phyloP scores from a whole-genome alignment of 2,329 filamentous ascomycete species.

The Penicillium sp. region DNA sequence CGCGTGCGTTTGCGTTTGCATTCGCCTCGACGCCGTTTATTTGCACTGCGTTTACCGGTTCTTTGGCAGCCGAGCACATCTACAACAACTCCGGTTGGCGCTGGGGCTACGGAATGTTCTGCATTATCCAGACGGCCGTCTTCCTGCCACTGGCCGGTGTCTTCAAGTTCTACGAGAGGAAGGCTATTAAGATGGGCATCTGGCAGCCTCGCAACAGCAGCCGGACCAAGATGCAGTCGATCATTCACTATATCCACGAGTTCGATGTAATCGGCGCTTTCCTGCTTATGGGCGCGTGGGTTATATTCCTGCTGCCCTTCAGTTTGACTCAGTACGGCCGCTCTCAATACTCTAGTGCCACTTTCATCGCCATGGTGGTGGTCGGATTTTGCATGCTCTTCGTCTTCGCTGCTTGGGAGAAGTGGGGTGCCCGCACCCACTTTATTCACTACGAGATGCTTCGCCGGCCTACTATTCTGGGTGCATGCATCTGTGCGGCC shows the following conservation, averaged over 20 bases:
- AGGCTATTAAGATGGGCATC: conserved; percentile 54
- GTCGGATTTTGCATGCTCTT: conserved; percentile 15
- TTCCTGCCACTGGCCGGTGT: conserved; percentile 53
- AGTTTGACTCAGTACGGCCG: conserved; percentile 23
- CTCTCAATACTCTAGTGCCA: conserved; percentile 22
- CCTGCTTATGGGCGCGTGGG: conserved; percentile 27
- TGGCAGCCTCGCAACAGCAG: conserved; percentile 43
- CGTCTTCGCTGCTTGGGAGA: conserved; percentile 22
- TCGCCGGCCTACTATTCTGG: conserved; percentile 21
- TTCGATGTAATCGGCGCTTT: conserved; percentile 50
- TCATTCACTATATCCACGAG: conserved; percentile 55
- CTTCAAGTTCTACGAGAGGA: conserved; percentile 54
- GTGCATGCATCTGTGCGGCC: conserved; percentile 21
- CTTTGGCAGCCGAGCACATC: conserved; percentile 50
- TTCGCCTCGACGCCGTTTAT: conserved; percentile 58
- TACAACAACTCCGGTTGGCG: conserved; percentile 42
- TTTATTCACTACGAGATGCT: conserved; percentile 24
- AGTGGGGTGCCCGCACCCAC: conserved; percentile 18
- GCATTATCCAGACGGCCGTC: conserved; percentile 56
- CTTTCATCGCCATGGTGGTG: conserved; percentile 21
- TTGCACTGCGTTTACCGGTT: conserved; percentile 56
- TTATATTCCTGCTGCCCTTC: conserved; percentile 29
- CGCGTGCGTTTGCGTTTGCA: conserved; percentile 58
- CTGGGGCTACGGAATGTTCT: conserved; percentile 50
- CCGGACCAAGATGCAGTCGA: conserved; percentile 46